These are phyloP conservation scores for Fusarium ambrosium DNA, from an alignment of 2,329 filamentous ascomycete species.

Conservation along the genomic window DNA sequence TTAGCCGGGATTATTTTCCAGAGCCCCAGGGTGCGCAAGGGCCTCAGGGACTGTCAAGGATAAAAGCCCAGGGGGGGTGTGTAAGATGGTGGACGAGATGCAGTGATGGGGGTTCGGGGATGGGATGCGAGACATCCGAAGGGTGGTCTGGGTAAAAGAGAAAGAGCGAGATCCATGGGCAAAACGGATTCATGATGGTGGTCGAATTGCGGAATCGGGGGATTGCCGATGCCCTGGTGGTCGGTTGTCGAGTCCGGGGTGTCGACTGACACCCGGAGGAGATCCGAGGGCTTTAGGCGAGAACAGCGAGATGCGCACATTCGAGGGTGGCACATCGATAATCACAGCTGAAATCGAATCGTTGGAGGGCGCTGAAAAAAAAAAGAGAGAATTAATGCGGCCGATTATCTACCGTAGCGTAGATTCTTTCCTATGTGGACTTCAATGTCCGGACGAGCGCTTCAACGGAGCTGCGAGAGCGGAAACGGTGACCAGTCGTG, in stretches of 20 bases:
- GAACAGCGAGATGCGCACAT: slow-evolving; percentile 5
- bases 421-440: slow-evolving; percentile 17
- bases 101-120: slow-evolving; percentile 20
- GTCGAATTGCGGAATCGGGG: slow-evolving; percentile 13
- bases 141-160: slow-evolving; percentile 20
- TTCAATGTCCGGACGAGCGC: slow-evolving; percentile 31
- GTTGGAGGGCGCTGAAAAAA: slow-evolving; percentile 1
- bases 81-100: slow-evolving; percentile 18
- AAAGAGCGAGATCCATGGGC: slow-evolving; percentile 14
- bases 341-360: not conserved
- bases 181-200: slow-evolving; percentile 32
- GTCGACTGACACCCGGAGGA: slow-evolving; percentile 19
- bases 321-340: not conserved
- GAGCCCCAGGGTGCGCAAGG: slow-evolving; percentile 1
- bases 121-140: slow-evolving; percentile 34
- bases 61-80: slow-evolving; percentile 18
- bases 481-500: slow-evolving; percentile 20
- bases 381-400: slow-evolving; percentile 3
- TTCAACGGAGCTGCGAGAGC: slow-evolving; percentile 5
- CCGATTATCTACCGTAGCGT: not conserved
- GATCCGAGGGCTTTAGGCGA: slow-evolving; percentile 24
- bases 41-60: not conserved
- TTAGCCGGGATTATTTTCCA: slow-evolving; percentile 10
- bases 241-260: slow-evolving; percentile 24
- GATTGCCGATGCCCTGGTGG: slow-evolving; percentile 8